phyloP scores from a whole-genome alignment of 805 yeast species.

The Hanseniaspora thailandica region DNA sequence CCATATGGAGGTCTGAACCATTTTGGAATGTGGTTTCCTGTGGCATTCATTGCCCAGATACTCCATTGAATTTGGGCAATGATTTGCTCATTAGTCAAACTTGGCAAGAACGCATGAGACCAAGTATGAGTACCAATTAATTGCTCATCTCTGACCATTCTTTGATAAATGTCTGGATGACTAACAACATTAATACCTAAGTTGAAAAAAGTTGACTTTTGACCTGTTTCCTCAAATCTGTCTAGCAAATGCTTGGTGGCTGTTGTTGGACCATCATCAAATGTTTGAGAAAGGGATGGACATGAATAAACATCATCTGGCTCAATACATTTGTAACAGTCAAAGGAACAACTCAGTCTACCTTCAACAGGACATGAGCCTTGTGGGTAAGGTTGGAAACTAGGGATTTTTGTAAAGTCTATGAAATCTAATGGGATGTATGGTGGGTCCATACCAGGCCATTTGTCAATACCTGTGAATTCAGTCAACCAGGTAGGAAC shows the following conservation, averaged over 20 bases:
- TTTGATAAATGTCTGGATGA: constrained; percentile 59
- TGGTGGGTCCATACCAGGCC: constrained; percentile 88
- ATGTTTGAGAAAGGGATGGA: constrained; percentile 65
- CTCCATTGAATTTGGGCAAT: constrained; percentile 91
- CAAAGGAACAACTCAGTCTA: constrained; percentile 63
- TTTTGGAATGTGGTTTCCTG: constrained; percentile 73
- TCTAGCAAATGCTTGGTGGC: constrained; percentile 51
- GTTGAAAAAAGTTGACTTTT: constrained; percentile 68
- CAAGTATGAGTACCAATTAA: constrained; percentile 82
- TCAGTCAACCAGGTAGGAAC: constrained; percentile 72
- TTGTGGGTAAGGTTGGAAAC: constrained; percentile 37
- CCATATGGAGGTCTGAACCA: constrained; percentile 98
- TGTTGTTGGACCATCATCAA: constrained; percentile 89
- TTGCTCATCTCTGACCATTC: constrained; percentile 53
- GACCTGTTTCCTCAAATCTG: constrained; percentile 30
- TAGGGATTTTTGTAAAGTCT: constrained; percentile 43
- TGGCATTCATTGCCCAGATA: constrained; percentile 95
- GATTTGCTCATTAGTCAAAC: constrained; percentile 63
- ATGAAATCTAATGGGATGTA: constrained; percentile 70
- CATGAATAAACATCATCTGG: constrained; percentile 71
- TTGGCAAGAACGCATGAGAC: constrained; percentile 79
- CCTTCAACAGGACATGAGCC: constrained; percentile 47
- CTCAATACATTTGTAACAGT: constrained; percentile 67
- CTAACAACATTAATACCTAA: constrained; percentile 71
- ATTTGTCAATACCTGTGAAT: constrained; percentile 56